A percentile compares a stretch with the other conserved stretches of the same genome.
Conservation (phyloP, 2,329 filamentous ascomycete species). For the Sphaerulina musiva region DNA sequence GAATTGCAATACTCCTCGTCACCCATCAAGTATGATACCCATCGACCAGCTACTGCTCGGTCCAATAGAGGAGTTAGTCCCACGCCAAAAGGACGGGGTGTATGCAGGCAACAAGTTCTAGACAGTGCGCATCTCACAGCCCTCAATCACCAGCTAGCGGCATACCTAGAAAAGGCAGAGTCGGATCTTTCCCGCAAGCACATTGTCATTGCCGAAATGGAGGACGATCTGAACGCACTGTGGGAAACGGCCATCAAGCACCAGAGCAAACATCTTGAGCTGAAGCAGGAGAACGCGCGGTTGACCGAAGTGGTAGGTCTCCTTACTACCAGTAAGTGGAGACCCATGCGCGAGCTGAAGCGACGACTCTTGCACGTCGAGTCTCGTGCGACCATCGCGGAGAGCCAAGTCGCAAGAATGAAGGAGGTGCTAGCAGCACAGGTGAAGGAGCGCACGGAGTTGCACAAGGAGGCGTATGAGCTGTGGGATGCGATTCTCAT, state of each 20-base stretch:
- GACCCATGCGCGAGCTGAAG: constrained; percentile 1
- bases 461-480: not conserved
- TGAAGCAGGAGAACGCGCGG: constrained; percentile 2
- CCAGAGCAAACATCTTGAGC: not conserved
- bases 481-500: not conserved
- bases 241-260: not conserved
- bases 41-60: not conserved
- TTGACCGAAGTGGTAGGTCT: not conserved
- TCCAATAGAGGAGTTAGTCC: not conserved
- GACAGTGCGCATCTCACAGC: not conserved
- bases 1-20: not conserved
- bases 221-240: not conserved
- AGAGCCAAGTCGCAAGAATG: not conserved
- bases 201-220: not conserved
- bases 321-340: constrained; percentile 5
- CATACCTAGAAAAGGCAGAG: not conserved
- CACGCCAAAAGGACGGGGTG: not conserved
- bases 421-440: not conserved
- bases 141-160: not conserved
- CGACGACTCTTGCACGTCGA: not conserved
- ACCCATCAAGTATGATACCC: not conserved
- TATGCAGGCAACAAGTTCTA: not conserved
- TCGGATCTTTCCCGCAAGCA: constrained; percentile 1
- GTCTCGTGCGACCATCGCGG: not conserved
- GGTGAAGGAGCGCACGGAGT: constrained; percentile 1